Evolutionary conservation across 129 eudicot species (phyloP).

Genomic region (Helianthus tuberosus): DNA sequence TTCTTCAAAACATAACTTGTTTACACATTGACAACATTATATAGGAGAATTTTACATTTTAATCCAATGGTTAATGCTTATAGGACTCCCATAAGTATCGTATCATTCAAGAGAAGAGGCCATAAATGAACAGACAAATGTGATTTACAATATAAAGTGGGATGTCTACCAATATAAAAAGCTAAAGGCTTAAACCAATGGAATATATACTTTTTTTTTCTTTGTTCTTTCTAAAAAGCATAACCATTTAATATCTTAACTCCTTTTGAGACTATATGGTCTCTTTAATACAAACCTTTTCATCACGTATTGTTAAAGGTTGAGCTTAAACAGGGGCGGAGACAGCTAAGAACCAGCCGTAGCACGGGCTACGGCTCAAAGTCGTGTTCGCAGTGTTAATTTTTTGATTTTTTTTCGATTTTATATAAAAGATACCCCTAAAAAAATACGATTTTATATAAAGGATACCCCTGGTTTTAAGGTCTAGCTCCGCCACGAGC

Average conservation of each 20-base stretch:
- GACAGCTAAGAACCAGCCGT: too few species aligned
- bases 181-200: slow-evolving; percentile 27
- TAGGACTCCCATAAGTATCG: slow-evolving; percentile 17
- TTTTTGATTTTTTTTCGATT: too few species aligned
- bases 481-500: too few species aligned
- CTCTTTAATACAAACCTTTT: slow-evolving; percentile 15
- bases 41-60: too few species aligned
- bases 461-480: too few species aligned
- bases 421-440: too few species aligned
- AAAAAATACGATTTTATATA: too few species aligned
- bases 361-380: too few species aligned
- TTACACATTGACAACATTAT: too few species aligned
- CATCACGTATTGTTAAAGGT: not conserved
- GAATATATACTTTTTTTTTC: slow-evolving; percentile 25
- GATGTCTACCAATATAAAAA: slow-evolving; percentile 26
- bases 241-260: slow-evolving; percentile 23
- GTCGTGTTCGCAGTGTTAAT: too few species aligned
- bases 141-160: slow-evolving; percentile 25
- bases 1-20: too few species aligned
- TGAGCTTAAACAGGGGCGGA: too few species aligned
- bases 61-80: not conserved
- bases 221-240: slow-evolving; percentile 18
- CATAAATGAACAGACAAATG: slow-evolving; percentile 26
- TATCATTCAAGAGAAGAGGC: slow-evolving; percentile 16
- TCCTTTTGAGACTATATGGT: not conserved